Base-by-base conservation (phyloP, 768 basidiomycete species). In the Pleurotus tuber-regium region DNA sequence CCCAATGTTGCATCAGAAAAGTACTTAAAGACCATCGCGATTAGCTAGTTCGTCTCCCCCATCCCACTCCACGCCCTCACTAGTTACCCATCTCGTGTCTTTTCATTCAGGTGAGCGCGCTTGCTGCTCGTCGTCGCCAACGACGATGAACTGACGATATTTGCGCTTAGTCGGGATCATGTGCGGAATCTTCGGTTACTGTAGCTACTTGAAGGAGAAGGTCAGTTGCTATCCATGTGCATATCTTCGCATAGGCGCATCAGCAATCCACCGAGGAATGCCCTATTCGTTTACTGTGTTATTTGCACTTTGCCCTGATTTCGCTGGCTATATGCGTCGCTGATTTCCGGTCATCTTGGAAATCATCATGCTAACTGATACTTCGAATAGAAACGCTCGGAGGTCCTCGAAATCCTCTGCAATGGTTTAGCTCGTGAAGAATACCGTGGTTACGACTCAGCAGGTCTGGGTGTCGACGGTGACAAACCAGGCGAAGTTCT, bases 361-460 rank as follows among this genome's bases (percentile, higher is more conserved):
- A 7, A 26, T 29, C 26, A 8, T 3, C 5, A 43, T 28, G 4
- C 35, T 14, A 25, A 30, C n/a, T 31, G 21, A 58, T 51, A 46
- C 56, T 46, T 36, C 59, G 52, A 42, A 43, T 67, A 95, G 92
- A 83, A 86, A 66, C 91, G 96, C 60, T 86, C 89, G 67, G 87
- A 92, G 61, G 79, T 98, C 57, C 84, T 96, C 56, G 94, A 98
- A 61, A 84, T 94, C 55, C 82, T 99, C 44, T 82, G 84, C 63
- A 87, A 86, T 51, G 97, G 95, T 56, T 88, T 99, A 54, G 85
- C 90, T 49, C 86, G 97, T 54, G 86, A 98, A 60, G 97, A 99
- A 68, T 99, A 99, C 71, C 89, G 97, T 65, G 97, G 97, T 33
- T 99, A 99, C 66, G 97, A 99, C 67, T 93, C 90, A 59, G 97